Percentiles rank a stretch among this genome's conserved stretches.
phyloP scores from a whole-genome alignment of 1,139 yeast genomes.

The Geotrichum reessii region DNA sequence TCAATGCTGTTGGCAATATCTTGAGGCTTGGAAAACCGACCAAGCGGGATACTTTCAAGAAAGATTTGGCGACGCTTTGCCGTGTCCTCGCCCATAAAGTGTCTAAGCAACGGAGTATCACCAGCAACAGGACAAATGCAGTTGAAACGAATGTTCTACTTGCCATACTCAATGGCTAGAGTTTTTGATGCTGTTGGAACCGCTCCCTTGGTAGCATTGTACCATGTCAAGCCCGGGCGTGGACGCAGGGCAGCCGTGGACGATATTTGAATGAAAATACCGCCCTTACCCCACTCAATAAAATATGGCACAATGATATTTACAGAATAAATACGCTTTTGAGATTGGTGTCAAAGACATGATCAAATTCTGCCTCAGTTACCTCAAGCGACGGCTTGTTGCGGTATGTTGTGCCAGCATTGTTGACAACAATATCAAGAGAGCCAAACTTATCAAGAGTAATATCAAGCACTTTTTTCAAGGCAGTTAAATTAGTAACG shows the following conservation, averaged over 20 bases:
- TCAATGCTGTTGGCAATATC: constrained; percentile 20
- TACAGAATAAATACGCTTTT: constrained; percentile 26
- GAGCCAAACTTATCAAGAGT: constrained; percentile 28
- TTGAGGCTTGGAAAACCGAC: constrained; percentile 12
- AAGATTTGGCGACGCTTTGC: constrained; percentile 22
- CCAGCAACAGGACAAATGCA: constrained; percentile 26
- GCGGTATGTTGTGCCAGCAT: constrained; percentile 32
- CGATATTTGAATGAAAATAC: constrained; percentile 26
- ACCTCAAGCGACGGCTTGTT: constrained; percentile 24
- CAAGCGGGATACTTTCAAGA: constrained; percentile 16
- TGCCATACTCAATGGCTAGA: constrained; percentile 24
- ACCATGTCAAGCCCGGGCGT: constrained; percentile 25
- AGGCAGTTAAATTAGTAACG: constrained; percentile 24
- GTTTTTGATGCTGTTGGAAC: constrained; percentile 24
- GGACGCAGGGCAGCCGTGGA: constrained; percentile 27
- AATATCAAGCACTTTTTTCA: constrained; percentile 24
- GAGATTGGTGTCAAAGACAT: constrained; percentile 29
- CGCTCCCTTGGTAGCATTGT: constrained; percentile 29
- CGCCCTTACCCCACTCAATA: constrained; percentile 23
- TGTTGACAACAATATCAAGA: constrained; percentile 32
- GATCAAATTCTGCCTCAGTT: constrained; percentile 27
- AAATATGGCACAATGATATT: constrained; percentile 25
- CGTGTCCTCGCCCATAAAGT: constrained; percentile 25
- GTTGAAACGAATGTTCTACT: constrained; percentile 22
- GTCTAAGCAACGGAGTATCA: constrained; percentile 22